A percentile compares a stretch with the other conserved stretches of the same genome.
Conservation (phyloP, 495 filamentous ascomycete genomes). For the Lindgomyces ingoldianus region DNA sequence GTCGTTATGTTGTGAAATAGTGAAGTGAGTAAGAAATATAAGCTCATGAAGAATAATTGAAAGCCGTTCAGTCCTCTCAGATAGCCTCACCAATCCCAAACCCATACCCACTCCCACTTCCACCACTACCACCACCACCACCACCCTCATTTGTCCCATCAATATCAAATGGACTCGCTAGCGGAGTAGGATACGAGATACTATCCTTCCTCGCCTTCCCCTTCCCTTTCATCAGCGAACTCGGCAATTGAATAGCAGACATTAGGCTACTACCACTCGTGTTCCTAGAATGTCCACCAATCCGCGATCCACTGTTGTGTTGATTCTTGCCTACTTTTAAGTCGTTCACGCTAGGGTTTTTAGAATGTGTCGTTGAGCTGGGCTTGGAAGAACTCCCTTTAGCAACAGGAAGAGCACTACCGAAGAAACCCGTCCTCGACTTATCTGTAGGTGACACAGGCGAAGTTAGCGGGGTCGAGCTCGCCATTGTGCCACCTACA, state of each 20-base stretch:
- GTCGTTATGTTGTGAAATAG: background rate
- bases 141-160: background rate
- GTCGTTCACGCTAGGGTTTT: constrained; percentile 2
- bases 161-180: constrained; percentile 30
- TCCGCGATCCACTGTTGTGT: background rate
- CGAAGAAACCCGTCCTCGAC: constrained; percentile 7
- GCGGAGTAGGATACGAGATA: constrained; percentile 23
- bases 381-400: constrained; percentile 3
- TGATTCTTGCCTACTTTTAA: background rate
- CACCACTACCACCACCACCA: too few species aligned
- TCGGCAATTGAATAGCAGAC: constrained; percentile 12
- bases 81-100: constrained; percentile 29
- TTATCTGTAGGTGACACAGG: constrained; percentile 12
- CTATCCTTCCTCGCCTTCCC: constrained; percentile 33
- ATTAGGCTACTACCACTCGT: constrained; percentile 22
- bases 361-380: background rate
- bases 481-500: constrained; percentile 31
- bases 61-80: background rate
- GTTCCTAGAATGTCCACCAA: constrained; percentile 12
- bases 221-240: constrained; percentile 31
- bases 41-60: background rate
- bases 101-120: too few species aligned
- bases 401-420: constrained; percentile 5
- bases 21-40: background rate
- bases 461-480: constrained; percentile 16